Percentiles rank a stretch among this genome's conserved stretches.
Evolutionary conservation across 495 filamentous ascomycete species (phyloP).

Genomic region (Penicillium herquei): DNA sequence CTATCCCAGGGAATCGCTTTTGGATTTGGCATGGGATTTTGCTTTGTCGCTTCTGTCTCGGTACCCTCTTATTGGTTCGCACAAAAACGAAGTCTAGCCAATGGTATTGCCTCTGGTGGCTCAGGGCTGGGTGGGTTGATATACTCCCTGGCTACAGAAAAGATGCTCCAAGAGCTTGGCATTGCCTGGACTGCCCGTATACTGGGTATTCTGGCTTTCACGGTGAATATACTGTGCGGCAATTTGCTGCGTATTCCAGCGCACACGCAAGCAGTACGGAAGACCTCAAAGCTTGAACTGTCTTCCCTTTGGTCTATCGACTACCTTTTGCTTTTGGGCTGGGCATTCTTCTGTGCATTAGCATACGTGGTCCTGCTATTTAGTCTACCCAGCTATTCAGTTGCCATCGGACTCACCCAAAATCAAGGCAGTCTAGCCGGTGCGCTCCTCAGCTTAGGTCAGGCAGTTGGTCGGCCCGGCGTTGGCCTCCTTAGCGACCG

Average conservation of each 20-base stretch:
- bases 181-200: constrained; percentile 52
- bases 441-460: constrained; percentile 66
- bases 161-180: constrained; percentile 44
- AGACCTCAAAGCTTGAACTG: constrained; percentile 27
- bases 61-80: constrained; percentile 54
- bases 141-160: constrained; percentile 45
- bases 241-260: constrained; percentile 28
- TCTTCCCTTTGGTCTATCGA: constrained; percentile 36
- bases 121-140: constrained; percentile 51
- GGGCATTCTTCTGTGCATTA: constrained; percentile 48
- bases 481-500: constrained; percentile 67
- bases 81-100: constrained; percentile 47
- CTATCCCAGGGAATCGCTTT: constrained; percentile 48
- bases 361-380: constrained; percentile 41
- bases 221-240: constrained; percentile 37
- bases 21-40: constrained; percentile 51
- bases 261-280: background rate
- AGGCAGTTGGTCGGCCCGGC: constrained; percentile 62
- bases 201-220: constrained; percentile 44
- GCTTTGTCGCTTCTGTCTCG: constrained; percentile 47
- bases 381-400: constrained; percentile 30
- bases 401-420: constrained; percentile 57
- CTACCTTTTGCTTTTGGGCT: constrained; percentile 44
- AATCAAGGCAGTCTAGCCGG: constrained; percentile 61
- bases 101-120: constrained; percentile 48